These are phyloP conservation scores for Sporothrix humicola DNA, from an alignment of 2,329 filamentous ascomycete genomes.

Conservation along the genomic window DNA sequence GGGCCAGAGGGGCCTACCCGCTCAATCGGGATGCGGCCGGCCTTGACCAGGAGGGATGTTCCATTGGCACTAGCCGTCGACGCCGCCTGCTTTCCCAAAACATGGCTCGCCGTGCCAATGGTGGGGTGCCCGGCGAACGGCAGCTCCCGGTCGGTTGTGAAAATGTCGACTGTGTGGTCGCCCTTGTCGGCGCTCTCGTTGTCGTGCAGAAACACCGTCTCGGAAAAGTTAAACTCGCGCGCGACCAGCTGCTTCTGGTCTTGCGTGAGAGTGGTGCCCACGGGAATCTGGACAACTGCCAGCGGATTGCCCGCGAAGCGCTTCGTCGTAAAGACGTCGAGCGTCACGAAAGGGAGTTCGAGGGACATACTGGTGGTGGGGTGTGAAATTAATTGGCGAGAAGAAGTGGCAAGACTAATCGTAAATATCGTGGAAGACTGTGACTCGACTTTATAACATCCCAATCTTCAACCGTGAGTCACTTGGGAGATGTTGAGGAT, in stretches of 20 bases:
- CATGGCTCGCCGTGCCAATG: conserved; percentile 60
- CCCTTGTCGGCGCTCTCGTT: conserved; percentile 40
- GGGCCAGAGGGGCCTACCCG: conserved; percentile 43
- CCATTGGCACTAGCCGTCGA: no score
- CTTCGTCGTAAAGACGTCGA: conserved; percentile 63
- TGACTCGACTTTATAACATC: no score
- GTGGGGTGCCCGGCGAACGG: conserved; percentile 69
- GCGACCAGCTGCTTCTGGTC: conserved; percentile 63
- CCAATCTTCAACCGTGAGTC: no score
- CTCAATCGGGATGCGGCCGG: conserved; percentile 60
- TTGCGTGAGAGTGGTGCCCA: conserved; percentile 51
- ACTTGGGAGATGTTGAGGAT: no score
- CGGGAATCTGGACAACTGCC: conserved; percentile 62
- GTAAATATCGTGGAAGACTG: background rate
- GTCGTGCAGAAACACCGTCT: conserved; percentile 67
- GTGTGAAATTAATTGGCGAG: background rate
- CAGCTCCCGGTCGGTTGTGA: conserved; percentile 59
- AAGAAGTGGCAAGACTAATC: background rate
- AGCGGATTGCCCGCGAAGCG: conserved; percentile 64
- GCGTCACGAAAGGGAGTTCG: conserved; percentile 55
- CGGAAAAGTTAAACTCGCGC: conserved; percentile 67
- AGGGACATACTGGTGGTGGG: background rate
- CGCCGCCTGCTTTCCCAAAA: no score
- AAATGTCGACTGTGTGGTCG: conserved; percentile 61
- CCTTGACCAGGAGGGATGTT: conserved; percentile 57